Evolutionary conservation across 805 yeast genomes (phyloP), one percentile per base, ranked within the genome.

Genomic region (Teunomyces aglyptinius): DNA sequence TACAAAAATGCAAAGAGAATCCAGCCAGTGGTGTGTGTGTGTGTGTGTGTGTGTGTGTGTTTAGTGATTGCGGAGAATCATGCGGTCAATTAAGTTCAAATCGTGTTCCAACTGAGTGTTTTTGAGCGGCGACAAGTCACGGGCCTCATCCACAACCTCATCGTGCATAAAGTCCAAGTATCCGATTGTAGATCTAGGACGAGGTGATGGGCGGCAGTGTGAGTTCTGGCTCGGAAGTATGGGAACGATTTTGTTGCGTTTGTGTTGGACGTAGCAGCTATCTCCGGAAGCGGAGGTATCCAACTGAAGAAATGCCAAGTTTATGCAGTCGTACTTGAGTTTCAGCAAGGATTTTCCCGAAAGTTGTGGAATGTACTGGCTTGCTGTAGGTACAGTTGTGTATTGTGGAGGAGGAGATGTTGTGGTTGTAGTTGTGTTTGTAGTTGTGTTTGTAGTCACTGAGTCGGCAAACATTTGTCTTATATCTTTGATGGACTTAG

Each of bases 401-500:
- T 24, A 12, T 19, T n/a, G n/a, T 27, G 26, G 26, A 16, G 29
- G 39, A 5, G 44, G 22, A 43, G 33, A 35, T 27, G 29, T 41
- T 45, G 10, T 22, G 4, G 10, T 41, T 26, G 27, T 43, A 43
- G n/a, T 24, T 7, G 26, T 24, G 8, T 6, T 6, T 22, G 24
- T 22, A 7, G 3, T 22, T 6, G 24, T 31, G 20, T 13, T 36
- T 26, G 43, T 38, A 32, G 33, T 44, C 27, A 46, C 51, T 29
- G 27, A 41, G 38, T 38, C 52, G 44, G 49, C 41, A 32, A 59
- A 54, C 62, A 60, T 59, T 18, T 49, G 42, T 41, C 59, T 62
- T 6, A 60, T 60, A 42, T 60, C 64, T 38, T 53, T 47, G 31
- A 60, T 57, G 15, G 62, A 56, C 20, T 55, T 57, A 42, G 59